Percentiles rank a stretch among this genome's conserved stretches.
phyloP scores from a whole-genome alignment of 108 stramenopile genomes.

The Asterionellopsis glacialis region DNA sequence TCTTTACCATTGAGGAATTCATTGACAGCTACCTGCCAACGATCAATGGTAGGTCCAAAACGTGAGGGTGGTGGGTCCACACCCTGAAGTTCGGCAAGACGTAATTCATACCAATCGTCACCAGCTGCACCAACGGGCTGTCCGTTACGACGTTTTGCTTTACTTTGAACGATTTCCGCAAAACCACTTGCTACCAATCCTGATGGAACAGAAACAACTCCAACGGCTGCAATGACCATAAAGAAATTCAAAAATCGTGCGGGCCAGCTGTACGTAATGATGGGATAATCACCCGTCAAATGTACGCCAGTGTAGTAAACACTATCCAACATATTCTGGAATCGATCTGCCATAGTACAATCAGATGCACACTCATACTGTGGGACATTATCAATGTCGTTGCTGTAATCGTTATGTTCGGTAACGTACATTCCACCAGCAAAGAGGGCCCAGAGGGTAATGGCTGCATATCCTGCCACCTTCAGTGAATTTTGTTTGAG shows the following conservation, averaged over 20 bases:
- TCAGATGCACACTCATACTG: conserved; percentile 58
- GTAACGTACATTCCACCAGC: conserved; percentile 70
- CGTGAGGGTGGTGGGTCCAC: conserved; percentile 44
- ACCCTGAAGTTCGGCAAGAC: conserved; percentile 45
- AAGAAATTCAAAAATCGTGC: conserved; percentile 69
- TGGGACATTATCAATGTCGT: conserved; percentile 64
- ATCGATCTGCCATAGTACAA: conserved; percentile 72
- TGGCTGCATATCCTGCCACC: conserved; percentile 68
- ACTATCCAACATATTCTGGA: conserved; percentile 60
- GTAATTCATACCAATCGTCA: conserved; percentile 81
- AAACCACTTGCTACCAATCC: conserved; percentile 87
- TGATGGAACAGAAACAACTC: conserved; percentile 84
- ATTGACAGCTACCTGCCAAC: conserved; percentile 54
- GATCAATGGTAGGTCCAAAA: conserved; percentile 60
- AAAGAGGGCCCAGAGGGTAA: conserved; percentile 81
- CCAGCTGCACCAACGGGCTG: conserved; percentile 28
- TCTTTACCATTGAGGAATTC: conserved; percentile 62
- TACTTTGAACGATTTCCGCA: conserved; percentile 80
- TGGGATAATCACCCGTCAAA: conserved; percentile 54
- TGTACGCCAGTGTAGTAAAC: conserved; percentile 65
- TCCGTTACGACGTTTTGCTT: conserved; percentile 26
- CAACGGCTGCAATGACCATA: conserved; percentile 86
- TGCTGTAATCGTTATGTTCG: conserved; percentile 63
- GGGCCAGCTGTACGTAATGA: conserved; percentile 58
- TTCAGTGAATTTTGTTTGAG: conserved; percentile 59